Base-by-base conservation (phyloP, 2,329 filamentous ascomycete species). In the Cercospora citrullina region DNA sequence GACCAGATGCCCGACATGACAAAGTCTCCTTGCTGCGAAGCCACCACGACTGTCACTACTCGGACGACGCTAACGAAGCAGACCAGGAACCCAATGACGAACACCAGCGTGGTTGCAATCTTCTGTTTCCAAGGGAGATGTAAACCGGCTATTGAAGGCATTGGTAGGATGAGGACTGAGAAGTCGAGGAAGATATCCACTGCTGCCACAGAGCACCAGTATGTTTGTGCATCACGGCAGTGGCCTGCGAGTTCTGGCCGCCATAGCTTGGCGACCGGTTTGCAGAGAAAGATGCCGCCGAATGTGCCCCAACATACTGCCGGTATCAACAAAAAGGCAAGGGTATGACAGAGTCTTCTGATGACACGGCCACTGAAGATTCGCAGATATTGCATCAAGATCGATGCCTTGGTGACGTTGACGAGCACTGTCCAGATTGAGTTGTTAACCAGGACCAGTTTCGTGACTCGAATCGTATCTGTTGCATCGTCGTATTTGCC, bases 371-470 rank as follows among this genome's bases (percentile, higher is more conserved):
- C 77, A 36, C 74, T 76, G 72, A 84, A 83, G 59, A 85, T 78
- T 42, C 81, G 81, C 23, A 82, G 79, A 70, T 84, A 84, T 70
- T 84, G 82, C 64, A 83, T 75, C n/a, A 85, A 73, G 62, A 85
- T 83, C 0, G 82, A 84, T 26, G 79, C 78, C 75, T 84, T 84
- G 48, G 81, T 82, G 67, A 78, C 77, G 61, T 77, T 77, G 63
- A 80, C 75, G 7, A 76, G 73, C 23, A 77, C 64, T n/a, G 74
- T 67, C 70, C 78, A 78, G 64, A 79, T 48, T 33, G 72, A 72
- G 65, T 80, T 79, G 66, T 72, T 73, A 42, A 75, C 73, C 28
- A 79, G 68, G 53, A 78, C 73, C 23, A 79, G 68, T 64, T 77
- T 75, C 31, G 74, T 71, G 57, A 76, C 61, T 31, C 67, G 65